Evolutionary conservation across 2,329 filamentous ascomycete genomes (phyloP).

Genomic region (Ampelomyces quisqualis): DNA sequence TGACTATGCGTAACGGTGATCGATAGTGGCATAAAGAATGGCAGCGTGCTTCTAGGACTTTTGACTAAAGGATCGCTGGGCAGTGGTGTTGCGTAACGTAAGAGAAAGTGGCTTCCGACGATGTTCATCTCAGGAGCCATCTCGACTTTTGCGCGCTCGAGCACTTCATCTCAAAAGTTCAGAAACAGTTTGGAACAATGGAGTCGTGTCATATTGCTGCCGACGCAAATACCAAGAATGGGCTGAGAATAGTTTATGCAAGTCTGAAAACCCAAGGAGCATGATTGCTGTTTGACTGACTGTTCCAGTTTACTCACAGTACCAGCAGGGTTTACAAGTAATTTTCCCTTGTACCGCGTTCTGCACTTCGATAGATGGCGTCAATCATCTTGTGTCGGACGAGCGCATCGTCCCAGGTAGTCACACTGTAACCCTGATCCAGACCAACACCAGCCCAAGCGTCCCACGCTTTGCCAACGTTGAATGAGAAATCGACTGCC

Average conservation of each 20-base stretch:
- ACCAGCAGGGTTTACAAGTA: conserved; percentile 21
- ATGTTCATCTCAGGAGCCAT: no score
- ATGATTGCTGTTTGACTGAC: neutral
- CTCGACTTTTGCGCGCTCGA: no score
- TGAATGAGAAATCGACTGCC: conserved; percentile 51
- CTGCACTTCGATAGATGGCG: conserved; percentile 38
- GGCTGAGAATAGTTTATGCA: no score
- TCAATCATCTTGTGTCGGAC: conserved; percentile 42
- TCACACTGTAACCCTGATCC: conserved; percentile 26
- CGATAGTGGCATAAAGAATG: conserved; percentile 16
- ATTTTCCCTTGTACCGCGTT: conserved; percentile 30
- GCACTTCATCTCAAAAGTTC: no score
- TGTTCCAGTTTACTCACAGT: neutral
- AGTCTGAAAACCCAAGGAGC: no score
- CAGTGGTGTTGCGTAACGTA: conserved; percentile 16
- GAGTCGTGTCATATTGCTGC: neutral
- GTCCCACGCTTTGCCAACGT: conserved; percentile 60
- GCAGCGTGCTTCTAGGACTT: conserved; percentile 1
- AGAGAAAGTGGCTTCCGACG: no score
- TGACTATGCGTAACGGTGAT: neutral
- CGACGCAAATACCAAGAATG: neutral
- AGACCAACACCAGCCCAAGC: conserved; percentile 48
- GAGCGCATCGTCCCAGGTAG: conserved; percentile 39
- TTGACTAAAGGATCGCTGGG: conserved; percentile 12
- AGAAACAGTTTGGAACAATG: neutral